Base-by-base conservation (phyloP, 306 rosid genomes). In the Mucuna pruriens region DNA sequence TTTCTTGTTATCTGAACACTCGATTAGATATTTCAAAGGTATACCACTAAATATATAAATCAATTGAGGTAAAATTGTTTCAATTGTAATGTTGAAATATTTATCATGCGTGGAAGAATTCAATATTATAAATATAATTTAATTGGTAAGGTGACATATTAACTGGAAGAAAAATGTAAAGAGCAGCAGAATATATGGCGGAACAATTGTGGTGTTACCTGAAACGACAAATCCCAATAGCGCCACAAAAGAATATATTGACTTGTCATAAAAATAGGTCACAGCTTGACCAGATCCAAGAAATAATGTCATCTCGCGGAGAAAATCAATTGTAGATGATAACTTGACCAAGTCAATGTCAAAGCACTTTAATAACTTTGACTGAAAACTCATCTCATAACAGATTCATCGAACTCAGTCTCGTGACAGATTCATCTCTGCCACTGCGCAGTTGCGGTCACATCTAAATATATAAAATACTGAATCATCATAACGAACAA, bases 341-440 rank as follows among this genome's bases (percentile, higher is more conserved):
- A 45, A 45, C 25, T 62, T 19, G 64, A 74, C 71, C 44, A 65
- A 80, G 86, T 85, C 88, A 79, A 64, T 36, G 89, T 87, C 88
- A 80, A 82, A 77, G 38, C 45, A 34, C 82, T 74, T 25, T 34
- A 34, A 34, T 36, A 51, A 39, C 60, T 39, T 40, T 48, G 73
- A 74, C 86, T 34, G 48, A 13, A 69, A 63, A 31, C 22, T 11
- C 25, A 72, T 70, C 58, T 48, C 45, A 12, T 54, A 23, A 15
- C 23, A 12, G 72, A 12, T 74, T 66, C 65, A 60, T 66, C 44
- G 20, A 62, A 62, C 69, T 16, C 23, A 33, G 44, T 62, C 69
- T 16, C 20, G 42, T 62, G 44, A 23, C 31, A 16, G 57, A 16
- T 77, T 66, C 65, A 60, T 65, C 49, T 12, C 26, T 15, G 3